A percentile compares a stretch with the other conserved stretches of the same genome.
phyloP scores from a whole-genome alignment of 768 basidiomycete genomes.

The Filobasidium wieringae region DNA sequence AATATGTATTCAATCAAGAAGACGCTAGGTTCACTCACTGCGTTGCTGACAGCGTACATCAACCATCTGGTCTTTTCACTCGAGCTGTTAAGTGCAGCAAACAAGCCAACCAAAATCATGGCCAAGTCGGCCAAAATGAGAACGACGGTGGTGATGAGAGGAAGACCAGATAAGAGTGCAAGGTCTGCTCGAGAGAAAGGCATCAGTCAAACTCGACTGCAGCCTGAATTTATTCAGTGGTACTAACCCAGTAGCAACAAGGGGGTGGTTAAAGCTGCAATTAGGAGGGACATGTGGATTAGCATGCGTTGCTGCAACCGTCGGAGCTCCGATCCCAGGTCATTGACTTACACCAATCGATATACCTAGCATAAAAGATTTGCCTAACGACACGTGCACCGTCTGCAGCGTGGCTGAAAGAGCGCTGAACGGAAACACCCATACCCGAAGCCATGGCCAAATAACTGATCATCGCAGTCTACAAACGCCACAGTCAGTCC shows the following conservation, averaged over 20 bases:
- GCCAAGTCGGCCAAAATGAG: constrained; percentile 27
- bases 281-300: background rate
- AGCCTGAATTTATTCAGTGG: background rate
- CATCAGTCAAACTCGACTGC: background rate
- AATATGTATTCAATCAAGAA: background rate
- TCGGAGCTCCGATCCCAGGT: too few species aligned
- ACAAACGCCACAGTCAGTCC: background rate
- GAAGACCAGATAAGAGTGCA: constrained; percentile 32
- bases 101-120: constrained; percentile 32
- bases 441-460: constrained; percentile 33
- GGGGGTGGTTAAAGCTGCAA: constrained; percentile 34
- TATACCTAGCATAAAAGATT: constrained; percentile 30
- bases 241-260: constrained; percentile 28
- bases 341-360: constrained; percentile 13
- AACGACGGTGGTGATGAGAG: constrained; percentile 25
- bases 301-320: background rate
- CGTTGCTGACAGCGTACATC: constrained; percentile 27
- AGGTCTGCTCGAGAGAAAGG: constrained; percentile 15
- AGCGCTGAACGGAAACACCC: constrained; percentile 25
- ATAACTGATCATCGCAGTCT: constrained; percentile 28
- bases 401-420: constrained; percentile 20
- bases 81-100: constrained; percentile 17
- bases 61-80: constrained; percentile 28
- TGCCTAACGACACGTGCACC: constrained; percentile 22
- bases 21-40: constrained; percentile 1